phyloP scores from a whole-genome alignment of 1,139 yeast genomes.

The Geotrichum fermentans region DNA sequence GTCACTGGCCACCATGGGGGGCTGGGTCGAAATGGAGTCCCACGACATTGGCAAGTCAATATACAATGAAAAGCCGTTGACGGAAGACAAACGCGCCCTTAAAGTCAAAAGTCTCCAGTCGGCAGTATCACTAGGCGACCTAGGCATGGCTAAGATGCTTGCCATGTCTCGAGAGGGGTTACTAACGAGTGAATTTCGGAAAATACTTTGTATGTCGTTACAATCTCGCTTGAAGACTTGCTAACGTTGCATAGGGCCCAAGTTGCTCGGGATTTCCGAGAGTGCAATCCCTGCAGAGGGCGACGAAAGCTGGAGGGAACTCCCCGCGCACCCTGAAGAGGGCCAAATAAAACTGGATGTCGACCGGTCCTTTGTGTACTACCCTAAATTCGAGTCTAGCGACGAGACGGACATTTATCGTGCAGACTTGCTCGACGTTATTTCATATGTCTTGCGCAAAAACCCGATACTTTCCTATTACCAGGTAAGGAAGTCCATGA shows the following conservation, averaged over 20 bases:
- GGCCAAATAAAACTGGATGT: conserved; percentile 76
- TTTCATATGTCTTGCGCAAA: conserved; percentile 53
- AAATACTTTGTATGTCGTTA: conserved; percentile 8
- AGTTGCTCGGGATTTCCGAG: conserved; percentile 36
- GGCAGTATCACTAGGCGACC: conserved; percentile 38
- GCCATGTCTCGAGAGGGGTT: conserved; percentile 50
- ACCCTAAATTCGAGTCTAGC: conserved; percentile 24
- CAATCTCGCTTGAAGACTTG: background rate
- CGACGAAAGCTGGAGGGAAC: conserved; percentile 20
- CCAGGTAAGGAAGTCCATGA: conserved; percentile 44
- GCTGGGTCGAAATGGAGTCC: conserved; percentile 50
- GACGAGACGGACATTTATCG: conserved; percentile 38
- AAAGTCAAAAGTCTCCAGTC: conserved; percentile 43
- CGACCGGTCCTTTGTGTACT: conserved; percentile 55
- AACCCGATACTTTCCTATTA: conserved; percentile 68
- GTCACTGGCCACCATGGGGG: conserved; percentile 13
- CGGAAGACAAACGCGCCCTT: conserved; percentile 40
- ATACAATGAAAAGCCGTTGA: conserved; percentile 45
- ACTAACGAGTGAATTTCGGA: conserved; percentile 26
- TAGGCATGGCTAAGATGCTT: conserved; percentile 37
- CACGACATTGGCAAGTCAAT: conserved; percentile 48
- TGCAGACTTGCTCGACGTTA: conserved; percentile 42
- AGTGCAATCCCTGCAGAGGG: background rate
- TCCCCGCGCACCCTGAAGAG: conserved; percentile 60
- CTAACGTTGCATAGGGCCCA: conserved; percentile 44